phyloP scores from a whole-genome alignment of 148 eudicot genomes.

The Vaccinium darrowii region DNA sequence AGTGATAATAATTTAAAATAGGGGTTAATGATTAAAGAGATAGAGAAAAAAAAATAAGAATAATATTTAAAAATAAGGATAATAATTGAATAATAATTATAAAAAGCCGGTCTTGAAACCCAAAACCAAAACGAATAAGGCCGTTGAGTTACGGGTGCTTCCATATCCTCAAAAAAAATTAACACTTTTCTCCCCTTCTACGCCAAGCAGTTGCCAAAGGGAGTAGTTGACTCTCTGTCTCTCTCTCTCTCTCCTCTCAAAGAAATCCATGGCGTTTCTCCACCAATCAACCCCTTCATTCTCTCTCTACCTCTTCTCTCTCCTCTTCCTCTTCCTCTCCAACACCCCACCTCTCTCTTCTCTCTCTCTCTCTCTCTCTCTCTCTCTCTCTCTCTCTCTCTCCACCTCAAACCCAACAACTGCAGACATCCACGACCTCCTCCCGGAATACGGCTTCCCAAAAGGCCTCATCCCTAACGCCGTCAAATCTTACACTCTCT shows the following conservation, averaged over 20 bases:
- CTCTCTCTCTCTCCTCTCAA: neutral
- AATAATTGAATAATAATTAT: too few relatives aligned
- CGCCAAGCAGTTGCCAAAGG: neutral
- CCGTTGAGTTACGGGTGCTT: too few relatives aligned
- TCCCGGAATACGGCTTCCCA: conserved; percentile 63
- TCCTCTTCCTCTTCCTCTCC: conserved; percentile 24
- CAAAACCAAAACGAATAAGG: too few relatives aligned
- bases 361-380: too few relatives aligned
- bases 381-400: conserved; percentile 12
- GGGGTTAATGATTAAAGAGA: too few relatives aligned
- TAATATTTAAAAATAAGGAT: too few relatives aligned
- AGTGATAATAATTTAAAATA: too few relatives aligned
- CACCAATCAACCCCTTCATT: neutral
- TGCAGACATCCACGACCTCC: conserved; percentile 70
- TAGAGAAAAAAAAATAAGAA: too few relatives aligned
- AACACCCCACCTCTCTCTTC: conserved; percentile 8
- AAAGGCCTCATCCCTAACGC: conserved; percentile 62
- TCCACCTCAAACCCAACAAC: conserved; percentile 14
- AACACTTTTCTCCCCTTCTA: neutral
- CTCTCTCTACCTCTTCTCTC: neutral
- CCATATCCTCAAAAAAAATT: too few relatives aligned
- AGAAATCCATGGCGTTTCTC: conserved; percentile 16
- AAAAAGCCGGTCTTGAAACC: too few relatives aligned
- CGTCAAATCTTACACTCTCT: conserved; percentile 57
- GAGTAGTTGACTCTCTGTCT: conserved; percentile 7